Evolutionary conservation across 208 protist species (phyloP).

Genomic region (Wallacemonas sp.): DNA sequence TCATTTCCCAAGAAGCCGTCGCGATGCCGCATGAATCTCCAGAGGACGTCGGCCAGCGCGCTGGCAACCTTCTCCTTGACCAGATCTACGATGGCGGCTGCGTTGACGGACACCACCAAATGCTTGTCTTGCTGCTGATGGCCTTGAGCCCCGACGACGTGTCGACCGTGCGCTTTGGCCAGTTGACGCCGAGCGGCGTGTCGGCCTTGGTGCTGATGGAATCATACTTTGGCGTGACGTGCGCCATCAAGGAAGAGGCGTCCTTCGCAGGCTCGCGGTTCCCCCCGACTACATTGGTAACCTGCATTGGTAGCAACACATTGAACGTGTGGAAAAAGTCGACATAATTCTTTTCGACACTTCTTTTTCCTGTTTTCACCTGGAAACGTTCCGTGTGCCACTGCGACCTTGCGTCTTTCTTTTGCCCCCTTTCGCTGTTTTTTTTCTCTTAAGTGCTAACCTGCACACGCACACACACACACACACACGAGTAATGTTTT

Average conservation of each 20-base stretch:
- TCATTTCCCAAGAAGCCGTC: slow-evolving; percentile 85
- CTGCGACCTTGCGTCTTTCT: slow-evolving; percentile 11
- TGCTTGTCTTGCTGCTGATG: slow-evolving; percentile 92
- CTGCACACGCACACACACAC: slow-evolving; percentile 2
- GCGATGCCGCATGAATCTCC: slow-evolving; percentile 70
- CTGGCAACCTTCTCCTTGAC: slow-evolving; percentile 80
- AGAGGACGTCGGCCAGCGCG: slow-evolving; percentile 82
- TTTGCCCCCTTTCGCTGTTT: too few species aligned
- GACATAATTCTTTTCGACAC: slow-evolving; percentile 26
- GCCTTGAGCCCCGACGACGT: slow-evolving; percentile 90
- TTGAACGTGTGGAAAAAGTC: slow-evolving; percentile 89
- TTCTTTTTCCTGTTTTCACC: background rate
- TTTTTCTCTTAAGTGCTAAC: slow-evolving; percentile 24
- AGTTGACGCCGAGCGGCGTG: slow-evolving; percentile 61
- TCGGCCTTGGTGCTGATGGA: slow-evolving; percentile 88
- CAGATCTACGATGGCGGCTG: slow-evolving; percentile 88
- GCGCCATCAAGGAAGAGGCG: slow-evolving; percentile 76
- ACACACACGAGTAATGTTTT: slow-evolving; percentile 7
- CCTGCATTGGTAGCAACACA: slow-evolving; percentile 85
- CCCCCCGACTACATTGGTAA: slow-evolving; percentile 74
- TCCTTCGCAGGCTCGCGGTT: slow-evolving; percentile 51
- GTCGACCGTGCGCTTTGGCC: slow-evolving; percentile 90
- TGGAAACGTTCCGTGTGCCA: background rate
- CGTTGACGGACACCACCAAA: slow-evolving; percentile 91
- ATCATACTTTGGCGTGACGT: slow-evolving; percentile 84